These are phyloP conservation scores for Botrytis paeoniae DNA, from an alignment of 2,329 filamentous ascomycete species.

Conservation along the genomic window DNA sequence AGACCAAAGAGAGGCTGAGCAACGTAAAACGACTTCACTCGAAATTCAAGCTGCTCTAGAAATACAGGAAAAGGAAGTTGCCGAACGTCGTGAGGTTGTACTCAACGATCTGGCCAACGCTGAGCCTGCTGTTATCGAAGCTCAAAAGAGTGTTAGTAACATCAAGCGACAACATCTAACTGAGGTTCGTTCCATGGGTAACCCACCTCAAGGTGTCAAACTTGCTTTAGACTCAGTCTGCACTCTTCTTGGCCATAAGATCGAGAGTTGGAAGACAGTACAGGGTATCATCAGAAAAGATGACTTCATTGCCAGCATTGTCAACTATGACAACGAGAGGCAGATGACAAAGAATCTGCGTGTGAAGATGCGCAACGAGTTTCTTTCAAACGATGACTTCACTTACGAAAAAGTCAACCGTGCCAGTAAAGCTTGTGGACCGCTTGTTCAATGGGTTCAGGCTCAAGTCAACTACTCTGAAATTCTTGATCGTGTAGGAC, in stretches of 20 bases:
- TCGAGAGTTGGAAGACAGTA: constrained; percentile 87
- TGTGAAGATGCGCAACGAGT: constrained; percentile 88
- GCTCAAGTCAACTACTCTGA: constrained; percentile 98
- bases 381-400: constrained; percentile 89
- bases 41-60: constrained; percentile 86
- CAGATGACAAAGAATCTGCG: constrained; percentile 86
- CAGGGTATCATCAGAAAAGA: constrained; percentile 85
- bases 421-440: constrained; percentile 94
- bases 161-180: constrained; percentile 97
- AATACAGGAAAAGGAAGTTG: constrained; percentile 85
- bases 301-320: constrained; percentile 96
- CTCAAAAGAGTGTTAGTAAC: constrained; percentile 94
- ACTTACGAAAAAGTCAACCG: constrained; percentile 95
- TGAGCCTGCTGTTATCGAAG: constrained; percentile 88
- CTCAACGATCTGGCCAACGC: constrained; percentile 83
- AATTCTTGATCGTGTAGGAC: constrained; percentile 90
- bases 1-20: constrained; percentile 91
- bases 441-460: constrained; percentile 93
- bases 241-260: constrained; percentile 86
- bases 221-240: constrained; percentile 95
- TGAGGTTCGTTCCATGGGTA: constrained; percentile 95
- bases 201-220: constrained; percentile 84
- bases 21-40: constrained; percentile 81
- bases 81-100: constrained; percentile 77
- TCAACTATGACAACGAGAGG: constrained; percentile 92